A percentile compares a stretch with the other conserved stretches of the same genome.
phyloP scores from a whole-genome alignment of 345 rosid genomes.

The Excoecaria cochinchinensis region DNA sequence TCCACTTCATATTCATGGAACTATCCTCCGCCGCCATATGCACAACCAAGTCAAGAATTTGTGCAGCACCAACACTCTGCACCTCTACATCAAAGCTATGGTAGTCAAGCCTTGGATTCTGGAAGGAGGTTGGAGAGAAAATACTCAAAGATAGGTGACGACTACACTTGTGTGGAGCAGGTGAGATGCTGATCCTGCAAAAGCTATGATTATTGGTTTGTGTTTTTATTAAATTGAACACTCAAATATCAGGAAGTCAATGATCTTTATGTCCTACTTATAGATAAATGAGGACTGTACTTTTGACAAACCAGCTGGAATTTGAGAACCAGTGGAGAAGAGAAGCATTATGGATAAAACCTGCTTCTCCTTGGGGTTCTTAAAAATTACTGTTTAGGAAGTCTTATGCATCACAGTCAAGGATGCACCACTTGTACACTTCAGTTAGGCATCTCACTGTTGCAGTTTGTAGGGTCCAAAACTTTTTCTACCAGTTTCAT shows the following conservation, averaged over 20 bases:
- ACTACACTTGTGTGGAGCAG: slow-evolving; percentile 63
- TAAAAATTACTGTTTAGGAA: neutral
- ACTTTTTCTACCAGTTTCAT: neutral
- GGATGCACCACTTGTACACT: neutral
- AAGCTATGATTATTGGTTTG: neutral
- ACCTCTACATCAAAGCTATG: slow-evolving; percentile 41
- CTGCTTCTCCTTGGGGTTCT: neutral
- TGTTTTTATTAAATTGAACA: neutral
- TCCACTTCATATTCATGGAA: slow-evolving; percentile 48
- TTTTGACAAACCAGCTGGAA: neutral
- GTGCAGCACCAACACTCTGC: slow-evolving; percentile 35
- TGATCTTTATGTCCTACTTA: neutral
- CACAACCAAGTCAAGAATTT: slow-evolving; percentile 43
- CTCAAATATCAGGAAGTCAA: neutral
- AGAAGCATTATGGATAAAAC: neutral
- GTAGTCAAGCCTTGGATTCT: slow-evolving; percentile 32
- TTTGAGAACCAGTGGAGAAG: neutral
- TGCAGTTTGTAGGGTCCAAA: neutral
- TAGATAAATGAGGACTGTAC: neutral
- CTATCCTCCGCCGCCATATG: slow-evolving; percentile 43
- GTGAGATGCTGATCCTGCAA: slow-evolving; percentile 20
- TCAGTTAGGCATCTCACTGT: neutral
- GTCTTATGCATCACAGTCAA: neutral
- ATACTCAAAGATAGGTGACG: slow-evolving; percentile 63
- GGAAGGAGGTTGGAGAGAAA: slow-evolving; percentile 59